Evolutionary conservation across 2,329 filamentous ascomycete species (phyloP), one percentile per base, ranked within the genome.

Genomic region (Penicillium concentricum): DNA sequence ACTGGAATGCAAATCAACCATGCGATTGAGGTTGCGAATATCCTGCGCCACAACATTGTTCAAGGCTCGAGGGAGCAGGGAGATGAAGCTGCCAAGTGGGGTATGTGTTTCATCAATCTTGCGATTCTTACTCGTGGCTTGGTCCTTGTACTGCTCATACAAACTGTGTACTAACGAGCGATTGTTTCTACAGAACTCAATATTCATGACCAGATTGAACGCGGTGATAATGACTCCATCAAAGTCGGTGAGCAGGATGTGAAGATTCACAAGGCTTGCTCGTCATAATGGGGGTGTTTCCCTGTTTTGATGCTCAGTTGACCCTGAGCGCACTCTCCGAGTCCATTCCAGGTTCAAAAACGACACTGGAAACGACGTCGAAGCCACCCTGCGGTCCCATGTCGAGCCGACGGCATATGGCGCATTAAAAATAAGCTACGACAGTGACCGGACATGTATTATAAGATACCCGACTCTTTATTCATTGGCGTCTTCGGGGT

Each of bases 201-300:
- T 50, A 97, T 99, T 76, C 94, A 97, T 73, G 84, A 96, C 59
- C 80, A 96, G 63, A 99, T 89, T 30, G 93, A 99, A 75, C 83
- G 91, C 63, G 92, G 94, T 52, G 90, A 97, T 76, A 99, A 99
- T 71, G 92, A 97, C 66, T 90, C 88, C 34, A 85, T 97, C 68
- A 95, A 92, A 76, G 79, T 85, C 2, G 80, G 76, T 2, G 67
- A 68, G 34, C 65, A 74, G 63, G 61, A 66, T 18, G 71, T 76
- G 37, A 77, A 76, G 65, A 68, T 76, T 52, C 73, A 75, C 43
- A 76, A 77, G 64, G 67, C 74, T 43, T 78, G 76, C 58, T 74
- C 74, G 24, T 74, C 69, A 54, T 71, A 59, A 62, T 13, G 12
- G 15, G 13, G 15, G 13, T n/a, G 7, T 7, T 4, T 12, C 1